Evolutionary conservation across 306 rosid species (phyloP), one percentile per base, ranked within the genome.

Genomic region (Castanea sativa): DNA sequence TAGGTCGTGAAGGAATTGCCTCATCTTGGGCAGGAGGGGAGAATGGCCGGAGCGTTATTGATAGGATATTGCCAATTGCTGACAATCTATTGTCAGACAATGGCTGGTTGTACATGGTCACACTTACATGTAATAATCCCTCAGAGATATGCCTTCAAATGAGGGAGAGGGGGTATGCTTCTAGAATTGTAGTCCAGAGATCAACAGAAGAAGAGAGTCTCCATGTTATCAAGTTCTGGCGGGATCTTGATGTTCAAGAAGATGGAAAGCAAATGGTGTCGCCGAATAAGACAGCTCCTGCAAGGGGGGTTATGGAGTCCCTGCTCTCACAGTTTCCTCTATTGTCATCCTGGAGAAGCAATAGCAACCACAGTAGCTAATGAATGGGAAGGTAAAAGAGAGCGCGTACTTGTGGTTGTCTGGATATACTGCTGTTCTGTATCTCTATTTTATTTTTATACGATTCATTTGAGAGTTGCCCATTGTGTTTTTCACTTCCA

Each of bases 11-110:
- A 81, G 98, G 98, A 21, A 91, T 96, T 33, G 80, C 89, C 23
- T 77, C 97, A 52, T 85, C 99, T 76, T 96, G 98, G 98, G 99
- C 98, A 2, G 99, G 99, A 4, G 99, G 99, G 56, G 97, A 90
- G 85, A 91, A 91, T 49, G 99, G 99, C 6, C 92, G 98, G 53
- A 81, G 78, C 4, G 96, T 96, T 45, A 96, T 96, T 5, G 97
- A 96, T 74, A 82, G 82, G 85, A 93, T 96, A 55, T 81, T 92
- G 87, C 96, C 92, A 0, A 79, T 91, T 82, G 94, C 93, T 15
- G 97, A 90, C 74, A 45, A 12, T 61, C 97, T 96, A 55, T 77
- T 96, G 83, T 96, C 99, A 0, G 86, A 89, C 19, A 93, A 88
- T 43, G 99, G 99, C 41, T 96, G 98, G 98, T 71, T 96, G 79